These are phyloP conservation scores for Solanum pinnatisectum DNA, from an alignment of 257 asterid species.

Conservation along the genomic window DNA sequence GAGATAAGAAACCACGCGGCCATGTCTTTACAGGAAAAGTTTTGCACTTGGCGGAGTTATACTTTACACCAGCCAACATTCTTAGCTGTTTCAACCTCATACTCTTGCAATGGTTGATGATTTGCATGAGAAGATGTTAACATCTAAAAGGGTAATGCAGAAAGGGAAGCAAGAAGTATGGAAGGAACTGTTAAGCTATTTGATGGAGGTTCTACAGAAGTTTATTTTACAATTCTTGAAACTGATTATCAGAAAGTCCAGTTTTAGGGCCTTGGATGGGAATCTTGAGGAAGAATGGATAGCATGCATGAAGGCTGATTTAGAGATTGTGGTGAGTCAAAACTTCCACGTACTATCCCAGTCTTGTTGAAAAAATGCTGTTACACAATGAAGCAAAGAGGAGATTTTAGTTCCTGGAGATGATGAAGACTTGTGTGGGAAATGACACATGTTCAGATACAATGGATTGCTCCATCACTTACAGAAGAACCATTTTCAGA, in stretches of 20 bases:
- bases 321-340: slow-evolving; percentile 74
- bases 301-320: slow-evolving; percentile 78
- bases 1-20: slow-evolving; percentile 85
- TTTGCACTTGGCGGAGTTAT: slow-evolving; percentile 60
- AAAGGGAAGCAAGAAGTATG: slow-evolving; percentile 85
- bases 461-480: slow-evolving; percentile 84
- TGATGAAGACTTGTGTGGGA: slow-evolving; percentile 84
- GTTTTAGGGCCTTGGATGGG: slow-evolving; percentile 79
- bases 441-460: slow-evolving; percentile 67
- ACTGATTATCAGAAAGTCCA: slow-evolving; percentile 69
- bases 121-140: slow-evolving; percentile 77
- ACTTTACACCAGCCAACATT: slow-evolving; percentile 62
- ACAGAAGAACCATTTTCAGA: slow-evolving; percentile 77
- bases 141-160: slow-evolving; percentile 71
- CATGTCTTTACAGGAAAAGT: slow-evolving; percentile 53
- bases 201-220: slow-evolving; percentile 68
- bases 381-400: slow-evolving; percentile 63
- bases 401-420: slow-evolving; percentile 41
- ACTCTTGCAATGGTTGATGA: slow-evolving; percentile 83
- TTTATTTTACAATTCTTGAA: slow-evolving; percentile 51
- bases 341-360: slow-evolving; percentile 45
- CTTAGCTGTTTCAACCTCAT: slow-evolving; percentile 56
- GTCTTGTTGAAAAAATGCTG: slow-evolving; percentile 47
- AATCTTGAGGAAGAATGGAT: slow-evolving; percentile 69
- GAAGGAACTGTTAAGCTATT: slow-evolving; percentile 71